Percentiles rank a stretch among this genome's conserved stretches.
phyloP scores from a whole-genome alignment of 2,329 filamentous ascomycete species.

The Xylaria sp. region DNA sequence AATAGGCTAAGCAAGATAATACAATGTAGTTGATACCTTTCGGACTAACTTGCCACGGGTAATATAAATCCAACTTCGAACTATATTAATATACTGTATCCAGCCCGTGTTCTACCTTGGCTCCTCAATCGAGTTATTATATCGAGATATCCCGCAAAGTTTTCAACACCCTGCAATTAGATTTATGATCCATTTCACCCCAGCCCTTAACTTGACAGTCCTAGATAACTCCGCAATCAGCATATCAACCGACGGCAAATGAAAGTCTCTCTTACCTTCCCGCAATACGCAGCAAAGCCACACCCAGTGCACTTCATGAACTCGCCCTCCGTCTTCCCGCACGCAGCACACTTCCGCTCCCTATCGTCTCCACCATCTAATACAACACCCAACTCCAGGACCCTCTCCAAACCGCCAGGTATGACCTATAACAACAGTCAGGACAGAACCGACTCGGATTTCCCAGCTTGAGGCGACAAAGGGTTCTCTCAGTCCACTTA shows the following conservation, averaged over 20 bases:
- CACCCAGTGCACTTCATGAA: conserved; percentile 57
- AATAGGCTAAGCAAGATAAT: no score
- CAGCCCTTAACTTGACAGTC: conserved; percentile 57
- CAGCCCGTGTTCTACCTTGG: neutral
- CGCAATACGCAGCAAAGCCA: conserved; percentile 57
- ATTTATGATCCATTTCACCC: conserved; percentile 56
- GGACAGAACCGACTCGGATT: neutral
- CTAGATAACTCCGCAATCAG: conserved; percentile 41
- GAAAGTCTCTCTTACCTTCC: conserved; percentile 53
- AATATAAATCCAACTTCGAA: neutral
- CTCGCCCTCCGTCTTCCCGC: conserved; percentile 40
- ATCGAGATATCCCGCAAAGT: conserved; percentile 53
- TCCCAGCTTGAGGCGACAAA: neutral
- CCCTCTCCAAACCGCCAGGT: conserved; percentile 41
- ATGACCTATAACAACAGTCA: conserved; percentile 36
- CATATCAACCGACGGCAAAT: neutral
- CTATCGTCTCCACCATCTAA: conserved; percentile 11
- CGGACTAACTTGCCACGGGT: neutral
- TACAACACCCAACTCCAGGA: conserved; percentile 41
- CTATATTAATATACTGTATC: neutral
- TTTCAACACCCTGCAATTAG: conserved; percentile 57
- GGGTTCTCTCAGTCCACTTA: conserved; percentile 18
- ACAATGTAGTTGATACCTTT: no score
- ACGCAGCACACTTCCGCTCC: conserved; percentile 42
- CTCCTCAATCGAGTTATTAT: conserved; percentile 28